Base-by-base conservation (phyloP, 805 yeast species). In the Cyberlindnera lachancei region DNA sequence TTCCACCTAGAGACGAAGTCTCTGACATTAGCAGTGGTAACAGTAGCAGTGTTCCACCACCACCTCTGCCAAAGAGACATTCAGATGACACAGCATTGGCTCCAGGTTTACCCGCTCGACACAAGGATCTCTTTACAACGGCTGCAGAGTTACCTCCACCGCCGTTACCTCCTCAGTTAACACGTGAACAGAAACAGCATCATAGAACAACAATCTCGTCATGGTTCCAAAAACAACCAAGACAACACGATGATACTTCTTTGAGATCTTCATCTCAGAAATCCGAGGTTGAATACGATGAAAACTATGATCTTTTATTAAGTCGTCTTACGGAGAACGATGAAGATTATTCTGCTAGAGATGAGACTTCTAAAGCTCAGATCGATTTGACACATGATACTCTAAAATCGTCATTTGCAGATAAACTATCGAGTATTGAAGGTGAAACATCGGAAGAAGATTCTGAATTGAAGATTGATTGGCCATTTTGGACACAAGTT, bases 401-500 rank as follows among this genome's bases (percentile, higher is more conserved):
- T 9, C 48, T 73, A 16, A 68, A 63, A 39, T 31, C 56, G 0
- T 33, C 50, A 1, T 47, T 45, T 27, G 37, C 39, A n/a, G 45
- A 42, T n/a, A 39, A 48, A 16, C 33, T 47, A 5, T 39, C 52
- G 9, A 34, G 27, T 3, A 30, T 40, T 7, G 49, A 40, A 17
- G 39, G 39, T 23, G 37, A 29, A 14, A 18, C 36, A 7, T 43
- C 36, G 7, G 31, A 29, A 14, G 38, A 36, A 8, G 34, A 32
- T 13, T 50, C 48, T 22, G 41, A 58, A 21, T 26, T 44, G 4
- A 61, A 68, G 17, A 68, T 78, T 29, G 84, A 81, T 51, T 83
- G 92, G 92, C 83, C 81, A 27, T 83, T 85, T 53, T 90, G 97
- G 97, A 71, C 88, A 6, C 63, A 63, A 23, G 82, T 88, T 13